phyloP scores from a whole-genome alignment of 75 land plant genomes.

The Larix kaempferi region DNA sequence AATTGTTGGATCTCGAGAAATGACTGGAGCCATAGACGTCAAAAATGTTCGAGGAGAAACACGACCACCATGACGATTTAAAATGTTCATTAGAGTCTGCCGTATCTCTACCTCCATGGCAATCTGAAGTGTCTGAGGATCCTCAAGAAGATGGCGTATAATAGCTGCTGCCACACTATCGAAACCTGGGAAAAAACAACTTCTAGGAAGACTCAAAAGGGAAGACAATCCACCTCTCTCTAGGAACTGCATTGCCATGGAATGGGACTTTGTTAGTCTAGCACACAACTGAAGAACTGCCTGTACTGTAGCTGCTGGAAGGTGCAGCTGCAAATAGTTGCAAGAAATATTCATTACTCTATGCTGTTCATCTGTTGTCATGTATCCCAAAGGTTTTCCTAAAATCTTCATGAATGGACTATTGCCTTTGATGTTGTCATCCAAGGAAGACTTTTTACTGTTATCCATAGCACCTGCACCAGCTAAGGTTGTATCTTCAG shows the following conservation, averaged over 20 bases:
- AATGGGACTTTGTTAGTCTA: constrained; percentile 76
- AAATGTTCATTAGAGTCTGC: constrained; percentile 48
- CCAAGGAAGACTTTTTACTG: constrained; percentile 16
- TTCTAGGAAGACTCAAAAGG: constrained; percentile 71
- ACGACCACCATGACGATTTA: constrained; percentile 56
- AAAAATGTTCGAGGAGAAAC: constrained; percentile 65
- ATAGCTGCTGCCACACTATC: constrained; percentile 85
- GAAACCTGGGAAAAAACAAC: constrained; percentile 79
- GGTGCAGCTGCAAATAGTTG: constrained; percentile 60
- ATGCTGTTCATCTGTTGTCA: constrained; percentile 70
- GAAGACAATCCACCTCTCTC: constrained; percentile 83
- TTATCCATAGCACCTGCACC: constrained; percentile 7
- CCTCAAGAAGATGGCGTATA: constrained; percentile 91
- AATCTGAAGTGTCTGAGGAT: constrained; percentile 91
- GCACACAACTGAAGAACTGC: constrained; percentile 94
- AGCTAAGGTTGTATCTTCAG: constrained; percentile 25
- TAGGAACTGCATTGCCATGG: constrained; percentile 76
- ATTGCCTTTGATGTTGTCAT: constrained; percentile 26
- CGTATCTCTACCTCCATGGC: constrained; percentile 98
- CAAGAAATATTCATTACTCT: constrained; percentile 55
- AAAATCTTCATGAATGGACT: constrained; percentile 53
- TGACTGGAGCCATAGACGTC: constrained; percentile 86
- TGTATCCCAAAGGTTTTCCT: constrained; percentile 77
- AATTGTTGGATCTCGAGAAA: constrained; percentile 78
- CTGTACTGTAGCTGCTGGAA: constrained; percentile 67